Base-by-base conservation (phyloP, 2,329 filamentous ascomycete genomes). In the Paracoccidioides brasiliensis region DNA sequence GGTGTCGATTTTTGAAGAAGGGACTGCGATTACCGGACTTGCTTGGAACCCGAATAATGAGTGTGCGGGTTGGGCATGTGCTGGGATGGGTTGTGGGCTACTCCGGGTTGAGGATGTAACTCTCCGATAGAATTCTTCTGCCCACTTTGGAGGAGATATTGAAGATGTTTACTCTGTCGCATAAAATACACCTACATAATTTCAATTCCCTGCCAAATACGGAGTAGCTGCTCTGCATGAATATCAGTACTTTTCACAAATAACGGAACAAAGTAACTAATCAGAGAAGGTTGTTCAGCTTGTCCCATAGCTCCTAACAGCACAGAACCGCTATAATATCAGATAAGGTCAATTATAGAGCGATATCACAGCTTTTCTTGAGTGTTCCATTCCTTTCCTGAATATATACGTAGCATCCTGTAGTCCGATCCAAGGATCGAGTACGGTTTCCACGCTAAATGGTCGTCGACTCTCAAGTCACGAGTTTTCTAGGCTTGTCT, bases 31-130 rank as follows among this genome's bases (percentile, higher is more conserved):
- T 59, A 82, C 82, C 4, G 73, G 77, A 1, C 71, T 85, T 30
- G 76, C 78, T 43, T 88, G 84, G 84, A 87, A 87, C 63, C 82
- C 83, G 1, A 86, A 87, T 62, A 66, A 75, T 40, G 72, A 75
- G n/a, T 83, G 77, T 62, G 81, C 82, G 10, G 83, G 78, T 61
- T 86, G 84, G 83, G 82, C 81, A 2, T 82, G 82, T 8, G 79
- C 78, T 3, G 82, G 80, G 0, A 77, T 85, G 76, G 84, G 77
- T 0, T 86, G 82, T 33, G 85, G 85, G 0, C 66, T 88, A 57
- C 73, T 88, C 45, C 77, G 81, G 58, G 73, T 88, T 22, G 80
- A 85, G 73, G 83, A 88, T 64, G 66, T 88, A 28, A 81, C 82
- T 0, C 68, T 81, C 15, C 56, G 42, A 22, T 44, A 48, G 38